phyloP scores from a whole-genome alignment of 768 basidiomycete genomes.

The Udeniomyces megalosporus region DNA sequence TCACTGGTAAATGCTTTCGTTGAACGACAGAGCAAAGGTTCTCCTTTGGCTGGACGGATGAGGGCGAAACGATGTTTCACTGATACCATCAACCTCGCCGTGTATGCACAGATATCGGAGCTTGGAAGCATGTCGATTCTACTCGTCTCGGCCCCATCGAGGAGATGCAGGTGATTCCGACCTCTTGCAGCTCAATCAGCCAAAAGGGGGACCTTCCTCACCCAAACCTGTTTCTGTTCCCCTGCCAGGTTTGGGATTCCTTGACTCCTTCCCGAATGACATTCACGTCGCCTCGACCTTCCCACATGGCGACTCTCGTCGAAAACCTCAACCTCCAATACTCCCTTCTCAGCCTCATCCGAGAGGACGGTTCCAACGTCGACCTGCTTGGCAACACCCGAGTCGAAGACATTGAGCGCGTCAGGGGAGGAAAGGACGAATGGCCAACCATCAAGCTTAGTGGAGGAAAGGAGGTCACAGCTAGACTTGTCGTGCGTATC shows the following conservation, averaged over 20 bases:
- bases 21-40: no score
- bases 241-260: slow-evolving; percentile 62
- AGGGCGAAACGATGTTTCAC: no score
- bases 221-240: not conserved
- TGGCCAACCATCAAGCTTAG: slow-evolving; percentile 72
- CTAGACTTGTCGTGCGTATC: slow-evolving; percentile 57
- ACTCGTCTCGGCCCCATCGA: slow-evolving; percentile 54
- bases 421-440: slow-evolving; percentile 38
- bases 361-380: slow-evolving; percentile 35
- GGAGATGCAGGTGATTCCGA: slow-evolving; percentile 60
- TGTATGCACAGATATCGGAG: slow-evolving; percentile 47
- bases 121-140: slow-evolving; percentile 62
- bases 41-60: no score
- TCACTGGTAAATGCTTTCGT: slow-evolving; percentile 39
- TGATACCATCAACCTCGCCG: no score
- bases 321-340: slow-evolving; percentile 90
- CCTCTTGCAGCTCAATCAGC: not conserved
- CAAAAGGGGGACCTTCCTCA: not conserved
- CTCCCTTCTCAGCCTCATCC: slow-evolving; percentile 53
- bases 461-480: slow-evolving; percentile 42
- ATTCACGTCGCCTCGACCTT: slow-evolving; percentile 18
- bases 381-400: slow-evolving; percentile 54
- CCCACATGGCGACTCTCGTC: slow-evolving; percentile 61
- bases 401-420: slow-evolving; percentile 52
- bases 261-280: slow-evolving; percentile 9